Percentiles rank a stretch among this genome's conserved stretches.
Conservation (phyloP, 1,284 basidiomycete species). For the Cystobasidiaceae sp. region DNA sequence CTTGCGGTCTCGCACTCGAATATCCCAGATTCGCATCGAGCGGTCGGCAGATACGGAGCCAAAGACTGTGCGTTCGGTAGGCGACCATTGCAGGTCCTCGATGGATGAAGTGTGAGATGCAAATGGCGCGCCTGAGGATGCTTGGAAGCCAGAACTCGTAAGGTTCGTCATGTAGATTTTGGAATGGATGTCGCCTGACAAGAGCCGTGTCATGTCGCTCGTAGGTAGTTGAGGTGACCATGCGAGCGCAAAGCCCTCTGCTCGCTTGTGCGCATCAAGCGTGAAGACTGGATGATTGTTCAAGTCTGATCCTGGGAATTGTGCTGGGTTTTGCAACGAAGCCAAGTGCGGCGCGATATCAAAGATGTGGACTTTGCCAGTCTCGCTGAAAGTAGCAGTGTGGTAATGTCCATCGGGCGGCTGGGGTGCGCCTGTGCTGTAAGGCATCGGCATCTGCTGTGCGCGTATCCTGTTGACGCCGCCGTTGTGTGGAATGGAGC, state of each 20-base stretch:
- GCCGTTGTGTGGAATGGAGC: slow-evolving; percentile 82
- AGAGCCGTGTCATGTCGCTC: slow-evolving; percentile 60
- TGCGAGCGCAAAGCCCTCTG: slow-evolving; percentile 97
- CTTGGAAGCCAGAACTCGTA: slow-evolving; percentile 67
- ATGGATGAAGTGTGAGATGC: slow-evolving; percentile 83
- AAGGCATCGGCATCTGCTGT: slow-evolving; percentile 57
- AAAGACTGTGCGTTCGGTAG: slow-evolving; percentile 87
- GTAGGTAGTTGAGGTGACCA: slow-evolving; percentile 67
- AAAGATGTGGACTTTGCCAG: slow-evolving; percentile 94
- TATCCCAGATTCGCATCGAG: slow-evolving; percentile 92
- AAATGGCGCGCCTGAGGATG: slow-evolving; percentile 73
- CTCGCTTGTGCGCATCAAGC: slow-evolving; percentile 69
- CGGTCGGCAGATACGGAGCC: slow-evolving; percentile 91
- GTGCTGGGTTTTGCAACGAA: slow-evolving; percentile 75
- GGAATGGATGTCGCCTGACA: slow-evolving; percentile 78
- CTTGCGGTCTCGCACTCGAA: slow-evolving; percentile 77
- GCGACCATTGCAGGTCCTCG: slow-evolving; percentile 97
- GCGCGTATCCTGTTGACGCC: slow-evolving; percentile 90
- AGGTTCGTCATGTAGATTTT: slow-evolving; percentile 86
- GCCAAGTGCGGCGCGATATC: slow-evolving; percentile 90
- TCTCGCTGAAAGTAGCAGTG: slow-evolving; percentile 89
- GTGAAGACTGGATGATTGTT: slow-evolving; percentile 76
- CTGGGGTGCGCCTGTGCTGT: slow-evolving; percentile 55
- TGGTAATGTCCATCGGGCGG: slow-evolving; percentile 76
- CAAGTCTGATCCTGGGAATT: slow-evolving; percentile 49